These are phyloP conservation scores for Goffeauzyma gilvescens DNA, from an alignment of 768 basidiomycete genomes.

Conservation along the genomic window DNA sequence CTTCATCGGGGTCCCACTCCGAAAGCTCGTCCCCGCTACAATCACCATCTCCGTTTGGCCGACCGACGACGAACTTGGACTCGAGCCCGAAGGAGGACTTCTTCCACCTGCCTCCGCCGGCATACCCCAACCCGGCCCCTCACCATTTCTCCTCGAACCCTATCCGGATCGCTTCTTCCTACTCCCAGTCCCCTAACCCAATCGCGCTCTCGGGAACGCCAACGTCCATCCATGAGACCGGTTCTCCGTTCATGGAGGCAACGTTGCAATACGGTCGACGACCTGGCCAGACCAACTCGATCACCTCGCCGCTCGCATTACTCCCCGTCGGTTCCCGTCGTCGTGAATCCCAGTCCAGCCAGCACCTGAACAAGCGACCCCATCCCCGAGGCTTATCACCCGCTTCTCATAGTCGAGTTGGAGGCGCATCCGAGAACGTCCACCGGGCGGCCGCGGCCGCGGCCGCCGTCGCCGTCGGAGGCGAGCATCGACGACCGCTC, in stretches of 20 bases:
- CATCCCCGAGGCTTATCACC: conserved; percentile 4
- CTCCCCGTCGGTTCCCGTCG: conserved; percentile 10
- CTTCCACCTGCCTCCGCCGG: conserved; percentile 27
- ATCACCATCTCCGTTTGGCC: conserved; percentile 7
- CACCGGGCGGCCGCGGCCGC: background rate
- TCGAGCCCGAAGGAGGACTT: conserved; percentile 15
- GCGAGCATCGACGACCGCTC: conserved; percentile 1
- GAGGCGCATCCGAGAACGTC: background rate
- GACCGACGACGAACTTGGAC: background rate
- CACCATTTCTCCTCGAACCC: conserved; percentile 18
- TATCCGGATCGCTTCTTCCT: conserved; percentile 22
- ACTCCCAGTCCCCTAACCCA: too few relatives aligned
- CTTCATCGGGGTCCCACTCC: conserved; percentile 11
- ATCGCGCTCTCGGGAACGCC: conserved; percentile 7
- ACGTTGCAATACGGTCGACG: conserved; percentile 30
- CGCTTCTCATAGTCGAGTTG: background rate
- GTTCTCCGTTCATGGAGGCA: conserved; percentile 19
- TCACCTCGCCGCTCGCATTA: conserved; percentile 28
- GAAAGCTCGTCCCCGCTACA: conserved; percentile 5
- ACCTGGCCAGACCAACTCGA: conserved; percentile 22
- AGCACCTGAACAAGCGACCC: background rate
- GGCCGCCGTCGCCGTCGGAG: background rate
- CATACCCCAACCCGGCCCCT: conserved; percentile 15
- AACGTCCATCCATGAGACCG: conserved; percentile 9
- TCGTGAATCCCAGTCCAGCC: conserved; percentile 1